Evolutionary conservation across 1,139 yeast species (phyloP).

Genomic region (Yamadazyma kanchanaburiensis): DNA sequence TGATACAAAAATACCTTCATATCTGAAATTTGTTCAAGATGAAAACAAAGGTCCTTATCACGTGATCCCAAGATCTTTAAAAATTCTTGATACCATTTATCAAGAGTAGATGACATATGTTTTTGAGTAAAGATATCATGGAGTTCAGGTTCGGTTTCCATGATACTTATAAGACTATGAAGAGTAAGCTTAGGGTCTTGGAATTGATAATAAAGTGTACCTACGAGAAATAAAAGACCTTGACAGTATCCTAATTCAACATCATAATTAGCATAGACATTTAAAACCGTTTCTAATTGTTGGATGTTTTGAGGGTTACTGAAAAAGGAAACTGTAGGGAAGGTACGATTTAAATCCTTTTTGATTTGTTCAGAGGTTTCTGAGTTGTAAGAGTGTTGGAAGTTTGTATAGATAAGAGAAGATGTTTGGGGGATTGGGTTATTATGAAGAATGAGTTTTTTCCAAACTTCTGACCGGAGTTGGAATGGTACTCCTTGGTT

Average conservation of each 20-base stretch:
- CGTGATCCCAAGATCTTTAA: conserved; percentile 36
- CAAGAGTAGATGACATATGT: conserved; percentile 55
- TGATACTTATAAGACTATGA: conserved; percentile 54
- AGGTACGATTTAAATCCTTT: conserved; percentile 62
- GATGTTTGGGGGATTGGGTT: conserved; percentile 36
- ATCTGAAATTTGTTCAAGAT: conserved; percentile 42
- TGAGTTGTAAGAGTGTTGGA: conserved; percentile 42
- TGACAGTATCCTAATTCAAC: conserved; percentile 72
- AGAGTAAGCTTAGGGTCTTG: conserved; percentile 46
- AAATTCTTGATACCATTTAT: conserved; percentile 54
- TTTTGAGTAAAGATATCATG: conserved; percentile 55
- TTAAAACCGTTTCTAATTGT: conserved; percentile 54
- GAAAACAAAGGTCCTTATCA: conserved; percentile 43
- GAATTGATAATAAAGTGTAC: conserved; percentile 55
- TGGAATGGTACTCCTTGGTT: conserved; percentile 42
- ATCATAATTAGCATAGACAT: conserved; percentile 67
- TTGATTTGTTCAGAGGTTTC: conserved; percentile 52
- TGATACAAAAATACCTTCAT: conserved; percentile 49
- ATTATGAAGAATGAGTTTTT: conserved; percentile 26
- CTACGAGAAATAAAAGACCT: conserved; percentile 65
- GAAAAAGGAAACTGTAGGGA: conserved; percentile 56
- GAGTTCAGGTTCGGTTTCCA: conserved; percentile 59
- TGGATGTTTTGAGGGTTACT: conserved; percentile 38
- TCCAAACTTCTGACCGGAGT: conserved; percentile 37
- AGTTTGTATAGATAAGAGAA: conserved; percentile 32